Conservation (phyloP, 352 stramenopile genomes). For the Pythium angustatum region DNA sequence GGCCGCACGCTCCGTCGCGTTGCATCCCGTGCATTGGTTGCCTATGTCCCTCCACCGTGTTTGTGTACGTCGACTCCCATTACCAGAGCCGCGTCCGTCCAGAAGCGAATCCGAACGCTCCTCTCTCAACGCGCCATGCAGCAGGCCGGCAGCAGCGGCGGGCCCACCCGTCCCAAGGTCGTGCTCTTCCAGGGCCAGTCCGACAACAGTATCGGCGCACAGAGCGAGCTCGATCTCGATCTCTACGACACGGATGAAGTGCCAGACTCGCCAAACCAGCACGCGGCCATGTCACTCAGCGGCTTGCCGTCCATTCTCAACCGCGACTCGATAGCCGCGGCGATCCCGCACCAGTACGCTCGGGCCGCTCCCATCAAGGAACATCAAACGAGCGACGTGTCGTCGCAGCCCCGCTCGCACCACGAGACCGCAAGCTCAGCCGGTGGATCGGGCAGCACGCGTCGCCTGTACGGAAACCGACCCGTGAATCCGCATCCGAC, state of each 20-base stretch:
- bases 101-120: not conserved
- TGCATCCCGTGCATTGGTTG: too few relatives aligned
- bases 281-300: conserved; percentile 20
- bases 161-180: conserved; percentile 2
- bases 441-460: conserved; percentile 19
- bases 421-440: conserved; percentile 20
- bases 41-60: too few relatives aligned
- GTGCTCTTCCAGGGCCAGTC: conserved; percentile 22
- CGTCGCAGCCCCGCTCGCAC: too few relatives aligned
- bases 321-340: not conserved
- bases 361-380: conserved; percentile 7
- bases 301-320: conserved; percentile 27
- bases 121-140: not conserved
- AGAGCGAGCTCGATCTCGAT: conserved; percentile 64
- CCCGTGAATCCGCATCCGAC: conserved; percentile 32
- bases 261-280: conserved; percentile 12
- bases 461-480: conserved; percentile 9
- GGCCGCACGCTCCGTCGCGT: too few relatives aligned
- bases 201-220: conserved; percentile 40
- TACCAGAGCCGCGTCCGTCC: too few relatives aligned
- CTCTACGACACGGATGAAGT: conserved; percentile 61
- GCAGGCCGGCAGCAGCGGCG: conserved; percentile 6
- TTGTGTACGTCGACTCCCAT: too few relatives aligned
- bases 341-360: not conserved
- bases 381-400: conserved; percentile 9